These are phyloP conservation scores for Gynochthodes officinalis DNA, from an alignment of 257 asterid genomes.

Conservation along the genomic window DNA sequence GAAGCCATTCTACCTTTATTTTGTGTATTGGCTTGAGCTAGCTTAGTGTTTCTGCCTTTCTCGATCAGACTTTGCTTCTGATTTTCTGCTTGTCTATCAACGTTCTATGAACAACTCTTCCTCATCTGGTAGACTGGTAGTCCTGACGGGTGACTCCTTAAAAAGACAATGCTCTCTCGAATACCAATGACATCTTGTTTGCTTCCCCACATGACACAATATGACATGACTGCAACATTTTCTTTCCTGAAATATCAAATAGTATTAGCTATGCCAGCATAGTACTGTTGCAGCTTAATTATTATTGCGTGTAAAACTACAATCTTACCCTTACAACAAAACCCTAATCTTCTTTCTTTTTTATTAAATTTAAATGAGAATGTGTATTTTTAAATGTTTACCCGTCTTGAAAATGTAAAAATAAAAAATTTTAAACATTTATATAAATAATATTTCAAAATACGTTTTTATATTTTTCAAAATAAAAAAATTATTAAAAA, in stretches of 20 bases:
- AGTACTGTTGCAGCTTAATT: neutral
- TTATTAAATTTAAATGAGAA: no score
- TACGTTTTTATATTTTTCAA: no score
- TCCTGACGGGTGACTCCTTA: constrained; percentile 26
- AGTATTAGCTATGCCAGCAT: neutral
- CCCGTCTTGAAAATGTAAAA: no score
- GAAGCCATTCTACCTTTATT: constrained; percentile 45
- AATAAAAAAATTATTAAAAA: no score
- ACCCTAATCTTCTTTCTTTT: no score
- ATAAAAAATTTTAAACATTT: no score
- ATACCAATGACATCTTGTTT: constrained; percentile 56
- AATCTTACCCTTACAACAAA: constrained; percentile 2
- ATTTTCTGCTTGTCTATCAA: neutral
- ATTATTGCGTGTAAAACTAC: constrained; percentile 9
- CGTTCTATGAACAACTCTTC: neutral
- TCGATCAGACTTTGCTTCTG: neutral
- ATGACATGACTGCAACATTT: constrained; percentile 24
- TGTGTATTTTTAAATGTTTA: no score
- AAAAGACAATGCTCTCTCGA: constrained; percentile 46
- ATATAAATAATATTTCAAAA: no score
- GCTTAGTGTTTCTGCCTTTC: neutral
- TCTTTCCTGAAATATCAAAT: constrained; percentile 11
- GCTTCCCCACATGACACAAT: constrained; percentile 34
- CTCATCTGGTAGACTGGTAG: neutral
- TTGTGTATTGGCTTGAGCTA: neutral